Percentiles rank a stretch among this genome's conserved stretches.
phyloP scores from a whole-genome alignment of 352 stramenopile genomes.

The Phytopythium boreale region DNA sequence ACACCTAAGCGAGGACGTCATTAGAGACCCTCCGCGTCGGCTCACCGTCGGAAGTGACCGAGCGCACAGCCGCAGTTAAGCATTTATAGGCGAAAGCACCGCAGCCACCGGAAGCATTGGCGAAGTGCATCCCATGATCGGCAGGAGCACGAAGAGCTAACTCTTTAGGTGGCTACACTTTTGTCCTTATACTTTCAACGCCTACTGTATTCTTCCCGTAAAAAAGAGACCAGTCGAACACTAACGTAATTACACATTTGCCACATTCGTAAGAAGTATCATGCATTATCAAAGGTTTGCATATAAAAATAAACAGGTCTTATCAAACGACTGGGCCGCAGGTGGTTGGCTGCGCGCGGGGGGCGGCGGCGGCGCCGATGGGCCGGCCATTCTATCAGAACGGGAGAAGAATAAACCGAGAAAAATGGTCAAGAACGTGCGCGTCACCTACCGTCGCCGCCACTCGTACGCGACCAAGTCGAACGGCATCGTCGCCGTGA shows the following conservation, averaged over 20 bases:
- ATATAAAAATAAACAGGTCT: conserved; percentile 8
- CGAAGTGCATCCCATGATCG: neutral
- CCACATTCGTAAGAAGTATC: conserved; percentile 1
- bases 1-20: neutral
- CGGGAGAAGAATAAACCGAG: conserved; percentile 67
- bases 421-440: conserved; percentile 93
- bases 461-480: conserved; percentile 97
- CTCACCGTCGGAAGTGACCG: conserved; percentile 3
- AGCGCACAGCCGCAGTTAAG: neutral
- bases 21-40: neutral
- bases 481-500: conserved; percentile 93
- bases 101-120: too few species aligned
- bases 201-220: neutral
- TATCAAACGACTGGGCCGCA: conserved; percentile 18
- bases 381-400: conserved; percentile 56
- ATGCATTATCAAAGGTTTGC: conserved; percentile 1
- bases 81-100: too few species aligned
- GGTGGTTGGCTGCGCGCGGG: conserved; percentile 16
- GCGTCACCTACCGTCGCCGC: conserved; percentile 94
- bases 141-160: too few species aligned
- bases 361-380: conserved; percentile 8
- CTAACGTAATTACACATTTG: neutral
- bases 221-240: too few species aligned
- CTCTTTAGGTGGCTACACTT: conserved; percentile 4
- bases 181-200: neutral